Percentiles rank a stretch among this genome's conserved stretches.
Conservation (phyloP, 176 grass and related monocot genomes). For the Thinopyrum elongatum region DNA sequence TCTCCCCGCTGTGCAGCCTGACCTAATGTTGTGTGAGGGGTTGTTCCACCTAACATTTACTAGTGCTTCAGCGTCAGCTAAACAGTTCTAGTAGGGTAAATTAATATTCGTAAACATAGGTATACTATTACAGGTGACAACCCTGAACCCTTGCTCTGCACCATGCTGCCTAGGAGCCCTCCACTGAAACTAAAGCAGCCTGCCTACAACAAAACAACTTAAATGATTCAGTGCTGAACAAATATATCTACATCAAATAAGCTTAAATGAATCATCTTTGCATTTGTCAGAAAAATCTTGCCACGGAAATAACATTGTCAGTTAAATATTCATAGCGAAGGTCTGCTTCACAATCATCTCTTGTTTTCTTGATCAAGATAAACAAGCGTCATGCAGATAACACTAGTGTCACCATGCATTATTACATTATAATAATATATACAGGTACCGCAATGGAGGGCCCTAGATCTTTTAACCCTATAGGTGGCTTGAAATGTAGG, state of each 20-base stretch:
- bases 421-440: no score
- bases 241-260: neutral
- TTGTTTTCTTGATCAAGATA: neutral
- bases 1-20: neutral
- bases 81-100: slow-evolving; percentile 4
- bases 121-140: neutral
- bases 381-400: neutral
- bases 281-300: neutral
- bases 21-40: no score
- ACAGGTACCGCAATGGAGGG: neutral
- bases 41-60: neutral
- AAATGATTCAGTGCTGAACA: neutral
- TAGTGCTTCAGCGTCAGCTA: neutral
- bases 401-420: neutral
- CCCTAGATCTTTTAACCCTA: neutral
- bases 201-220: neutral
- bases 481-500: neutral
- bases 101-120: neutral
- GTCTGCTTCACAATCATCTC: neutral
- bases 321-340: neutral
- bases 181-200: neutral
- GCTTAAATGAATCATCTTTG: neutral
- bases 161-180: neutral
- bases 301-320: neutral
- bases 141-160: neutral